Evolutionary conservation across 257 asterid genomes (phyloP).

Genomic region (Vinca minor): DNA sequence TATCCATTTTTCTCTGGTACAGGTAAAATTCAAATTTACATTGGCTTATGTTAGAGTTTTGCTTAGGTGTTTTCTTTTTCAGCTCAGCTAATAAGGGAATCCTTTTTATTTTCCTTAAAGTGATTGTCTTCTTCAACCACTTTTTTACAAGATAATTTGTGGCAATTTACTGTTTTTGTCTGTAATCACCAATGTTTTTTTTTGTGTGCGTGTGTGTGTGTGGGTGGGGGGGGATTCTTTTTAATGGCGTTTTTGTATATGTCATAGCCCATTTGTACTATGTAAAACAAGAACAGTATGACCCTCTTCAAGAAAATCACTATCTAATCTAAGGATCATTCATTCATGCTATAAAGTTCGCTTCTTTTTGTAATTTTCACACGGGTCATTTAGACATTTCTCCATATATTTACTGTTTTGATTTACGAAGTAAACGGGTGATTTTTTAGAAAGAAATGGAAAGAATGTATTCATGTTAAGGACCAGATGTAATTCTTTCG

Average conservation of each 20-base stretch:
- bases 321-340: neutral
- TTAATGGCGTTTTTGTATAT: neutral
- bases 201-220: too few species aligned
- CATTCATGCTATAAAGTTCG: too few species aligned
- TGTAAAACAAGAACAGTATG: neutral
- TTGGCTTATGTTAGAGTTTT: too few species aligned
- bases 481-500: too few species aligned
- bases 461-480: too few species aligned
- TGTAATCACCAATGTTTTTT: neutral
- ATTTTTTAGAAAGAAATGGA: too few species aligned
- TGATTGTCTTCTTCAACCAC: neutral
- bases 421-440: neutral
- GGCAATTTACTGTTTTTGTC: neutral
- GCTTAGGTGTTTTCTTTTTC: neutral
- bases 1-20: constrained; percentile 43
- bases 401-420: neutral
- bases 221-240: neutral
- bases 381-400: neutral
- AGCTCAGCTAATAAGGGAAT: neutral
- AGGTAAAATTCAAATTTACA: constrained; percentile 35
- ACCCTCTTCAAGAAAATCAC: neutral
- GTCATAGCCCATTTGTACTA: neutral
- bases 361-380: too few species aligned
- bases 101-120: neutral
- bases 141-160: neutral